These are phyloP conservation scores for Musa balbisiana DNA, from an alignment of 202 grass and related monocot species.

Conservation along the genomic window DNA sequence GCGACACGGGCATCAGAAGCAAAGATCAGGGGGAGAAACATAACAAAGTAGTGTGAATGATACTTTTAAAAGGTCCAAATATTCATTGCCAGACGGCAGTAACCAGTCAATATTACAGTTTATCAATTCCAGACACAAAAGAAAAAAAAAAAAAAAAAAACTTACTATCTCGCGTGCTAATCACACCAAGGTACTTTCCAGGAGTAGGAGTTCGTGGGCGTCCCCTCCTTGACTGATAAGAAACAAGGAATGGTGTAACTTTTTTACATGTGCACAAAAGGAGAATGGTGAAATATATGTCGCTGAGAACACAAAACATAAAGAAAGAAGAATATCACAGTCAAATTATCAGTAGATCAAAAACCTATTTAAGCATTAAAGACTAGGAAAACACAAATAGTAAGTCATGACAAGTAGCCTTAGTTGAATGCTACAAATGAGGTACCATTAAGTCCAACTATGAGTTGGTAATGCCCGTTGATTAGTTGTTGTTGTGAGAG, in stretches of 20 bases:
- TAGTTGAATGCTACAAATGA: conserved; percentile 15
- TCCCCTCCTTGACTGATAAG: conserved; percentile 27
- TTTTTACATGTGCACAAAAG: neutral
- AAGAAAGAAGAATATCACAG: neutral
- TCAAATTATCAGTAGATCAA: neutral
- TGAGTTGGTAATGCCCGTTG: conserved; percentile 18
- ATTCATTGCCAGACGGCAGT: neutral
- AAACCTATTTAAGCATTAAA: neutral
- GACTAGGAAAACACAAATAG: neutral
- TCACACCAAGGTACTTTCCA: conserved; percentile 25
- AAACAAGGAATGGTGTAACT: neutral
- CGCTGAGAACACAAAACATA: neutral
- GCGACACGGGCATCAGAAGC: neutral
- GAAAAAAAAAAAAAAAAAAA: neutral
- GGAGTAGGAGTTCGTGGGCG: conserved; percentile 14
- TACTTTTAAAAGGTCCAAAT: neutral
- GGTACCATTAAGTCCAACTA: conserved; percentile 15
- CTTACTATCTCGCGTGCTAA: conserved; percentile 16
- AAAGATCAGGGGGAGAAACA: neutral
- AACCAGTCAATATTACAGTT: neutral
- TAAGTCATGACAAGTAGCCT: neutral
- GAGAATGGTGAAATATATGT: neutral
- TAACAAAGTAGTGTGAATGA: too few species aligned
- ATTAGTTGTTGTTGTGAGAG: conserved; percentile 27
- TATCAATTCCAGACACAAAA: neutral